phyloP scores from a whole-genome alignment of 305 asterid genomes.

The Fraxinus velutina region DNA sequence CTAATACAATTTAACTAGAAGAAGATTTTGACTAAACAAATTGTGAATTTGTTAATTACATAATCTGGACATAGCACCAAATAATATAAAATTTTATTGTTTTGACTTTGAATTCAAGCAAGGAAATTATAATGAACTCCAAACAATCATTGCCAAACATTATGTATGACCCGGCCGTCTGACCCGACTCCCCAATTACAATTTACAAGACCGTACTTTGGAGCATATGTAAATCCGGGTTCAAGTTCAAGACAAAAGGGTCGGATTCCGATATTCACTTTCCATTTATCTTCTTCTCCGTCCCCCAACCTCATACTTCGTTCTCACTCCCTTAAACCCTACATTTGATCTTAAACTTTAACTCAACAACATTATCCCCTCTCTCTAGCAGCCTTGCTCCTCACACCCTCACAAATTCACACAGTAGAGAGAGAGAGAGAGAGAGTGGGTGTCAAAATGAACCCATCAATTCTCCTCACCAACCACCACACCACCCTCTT shows the following conservation, averaged over 20 bases:
- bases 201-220: too few species aligned
- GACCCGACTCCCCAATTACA: too few species aligned
- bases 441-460: slow-evolving; percentile 20
- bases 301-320: not conserved
- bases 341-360: not conserved
- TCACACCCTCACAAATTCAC: not conserved
- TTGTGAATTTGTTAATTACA: too few species aligned
- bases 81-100: too few species aligned
- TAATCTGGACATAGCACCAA: too few species aligned
- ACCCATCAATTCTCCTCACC: slow-evolving; percentile 43
- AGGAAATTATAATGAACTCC: too few species aligned
- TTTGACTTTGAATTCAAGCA: too few species aligned
- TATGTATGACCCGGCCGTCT: too few species aligned
- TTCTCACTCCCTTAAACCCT: slow-evolving; percentile 19
- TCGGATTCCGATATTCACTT: not conserved
- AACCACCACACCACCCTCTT: slow-evolving; percentile 19
- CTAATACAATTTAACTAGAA: too few species aligned
- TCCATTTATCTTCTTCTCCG: slow-evolving; percentile 8
- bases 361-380: not conserved
- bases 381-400: not conserved
- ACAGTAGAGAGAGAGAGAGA: not conserved
- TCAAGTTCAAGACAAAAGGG: not conserved
- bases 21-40: too few species aligned
- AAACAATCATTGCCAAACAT: too few species aligned
- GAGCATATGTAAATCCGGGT: not conserved